Evolutionary conservation across 2,329 filamentous ascomycete species (phyloP), one percentile per base, ranked within the genome.

Genomic region (Remersonia thermophila): DNA sequence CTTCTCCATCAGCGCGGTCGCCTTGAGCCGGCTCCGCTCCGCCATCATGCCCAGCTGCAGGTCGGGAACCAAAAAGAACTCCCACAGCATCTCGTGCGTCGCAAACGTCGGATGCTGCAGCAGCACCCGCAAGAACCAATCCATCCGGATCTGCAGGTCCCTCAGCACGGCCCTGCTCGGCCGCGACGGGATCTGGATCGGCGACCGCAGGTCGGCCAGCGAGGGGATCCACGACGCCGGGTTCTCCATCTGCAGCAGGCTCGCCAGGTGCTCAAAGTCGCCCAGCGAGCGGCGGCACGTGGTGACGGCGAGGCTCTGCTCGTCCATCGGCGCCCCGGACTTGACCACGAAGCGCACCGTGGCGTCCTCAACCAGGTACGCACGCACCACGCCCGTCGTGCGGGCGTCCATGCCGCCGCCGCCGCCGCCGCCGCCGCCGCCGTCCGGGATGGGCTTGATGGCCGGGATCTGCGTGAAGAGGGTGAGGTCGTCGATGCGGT

Each of bases 81-180:
- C 91, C 93, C 91, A 98, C 2, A 98, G 70, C 71, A 96, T 85
- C 61, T 98, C 91, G 53, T 98, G 93, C 1, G 84, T 94, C 0
- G 85, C 74, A 54, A 98, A 95, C 0, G 91, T 96, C 3, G 89
- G 82, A 52, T 98, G 91, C 7, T 74, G 69, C 17, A 98, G 69
- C 44, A 98, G 70, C 13, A 86, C 84, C 46, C 83, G 84, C 48
- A 98, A 63, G 50, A 96, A 95, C 47, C 77, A 80, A 57, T 98
- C 85, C 14, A 94, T 75, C 12, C 81, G 77, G 30, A 85, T 64
- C 55, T 98, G 93, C 35, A 87, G 80, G 49, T 96, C 86, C 44
- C 86, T 80, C 27, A 98, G 63, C 4, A 94, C 73, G 0, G 87
- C 78, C 32, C 89, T 71, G 4, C 89, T 94, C 6, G 91, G 91